Percentiles rank a stretch among this genome's conserved stretches.
phyloP scores from a whole-genome alignment of 495 filamentous ascomycete species.

The Xylaria acuta region DNA sequence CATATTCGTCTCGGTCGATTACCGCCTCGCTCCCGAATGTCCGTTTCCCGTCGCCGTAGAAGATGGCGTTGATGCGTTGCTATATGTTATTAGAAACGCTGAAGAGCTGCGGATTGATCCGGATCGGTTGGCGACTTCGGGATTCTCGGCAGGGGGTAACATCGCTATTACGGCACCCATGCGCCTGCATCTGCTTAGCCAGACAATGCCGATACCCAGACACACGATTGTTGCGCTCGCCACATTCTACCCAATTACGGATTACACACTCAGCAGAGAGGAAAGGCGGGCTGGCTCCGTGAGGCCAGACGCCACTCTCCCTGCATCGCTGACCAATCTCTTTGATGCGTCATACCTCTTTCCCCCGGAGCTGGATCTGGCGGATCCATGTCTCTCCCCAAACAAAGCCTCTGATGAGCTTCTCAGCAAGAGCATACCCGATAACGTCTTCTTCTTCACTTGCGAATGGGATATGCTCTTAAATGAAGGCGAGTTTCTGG shows the following conservation, averaged over 20 bases:
- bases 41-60: slow-evolving; percentile 80
- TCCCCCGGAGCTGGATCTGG: slow-evolving; percentile 47
- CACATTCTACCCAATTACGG: slow-evolving; percentile 84
- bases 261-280: slow-evolving; percentile 78
- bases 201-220: slow-evolving; percentile 33
- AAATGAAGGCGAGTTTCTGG: slow-evolving; percentile 74
- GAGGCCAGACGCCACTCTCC: slow-evolving; percentile 74
- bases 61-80: slow-evolving; percentile 73
- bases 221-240: slow-evolving; percentile 54
- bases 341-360: slow-evolving; percentile 85
- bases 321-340: slow-evolving; percentile 76
- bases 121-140: slow-evolving; percentile 68
- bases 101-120: slow-evolving; percentile 53
- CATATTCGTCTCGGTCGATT: slow-evolving; percentile 72
- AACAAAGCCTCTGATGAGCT: slow-evolving; percentile 47
- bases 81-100: slow-evolving; percentile 68
- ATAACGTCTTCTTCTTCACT: slow-evolving; percentile 67
- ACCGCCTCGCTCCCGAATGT: slow-evolving; percentile 77
- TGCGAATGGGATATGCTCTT: slow-evolving; percentile 95
- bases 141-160: slow-evolving; percentile 90
- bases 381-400: slow-evolving; percentile 49
- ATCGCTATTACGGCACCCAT: slow-evolving; percentile 82
- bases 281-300: slow-evolving; percentile 68
- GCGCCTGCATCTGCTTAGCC: slow-evolving; percentile 55
- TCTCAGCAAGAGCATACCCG: slow-evolving; percentile 51